Percentiles rank a stretch among this genome's conserved stretches.
phyloP scores from a whole-genome alignment of 257 asterid species.

The Solanum infundibuliforme region DNA sequence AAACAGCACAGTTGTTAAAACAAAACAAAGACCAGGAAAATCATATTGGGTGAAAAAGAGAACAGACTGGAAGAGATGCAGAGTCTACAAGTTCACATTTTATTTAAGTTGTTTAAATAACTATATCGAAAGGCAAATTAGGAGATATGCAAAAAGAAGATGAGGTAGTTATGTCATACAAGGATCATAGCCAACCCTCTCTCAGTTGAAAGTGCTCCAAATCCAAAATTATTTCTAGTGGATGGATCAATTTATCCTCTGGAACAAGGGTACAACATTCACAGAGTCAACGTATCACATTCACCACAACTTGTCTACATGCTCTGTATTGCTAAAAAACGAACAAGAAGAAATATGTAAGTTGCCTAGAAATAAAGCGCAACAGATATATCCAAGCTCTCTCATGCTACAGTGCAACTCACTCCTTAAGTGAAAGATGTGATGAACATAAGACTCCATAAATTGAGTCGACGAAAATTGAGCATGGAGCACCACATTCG shows the following conservation, averaged over 20 bases:
- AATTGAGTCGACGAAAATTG: neutral
- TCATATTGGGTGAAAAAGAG: neutral
- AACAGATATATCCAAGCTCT: neutral
- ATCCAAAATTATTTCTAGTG: neutral
- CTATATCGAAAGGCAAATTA: neutral
- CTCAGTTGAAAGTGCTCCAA: neutral
- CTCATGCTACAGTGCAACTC: neutral
- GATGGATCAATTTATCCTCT: neutral
- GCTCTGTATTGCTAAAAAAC: neutral
- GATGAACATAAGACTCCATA: neutral
- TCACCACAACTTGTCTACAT: neutral
- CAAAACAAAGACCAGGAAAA: neutral
- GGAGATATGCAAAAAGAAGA: neutral
- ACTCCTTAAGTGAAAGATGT: neutral
- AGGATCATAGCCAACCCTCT: neutral
- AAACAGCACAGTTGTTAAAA: neutral
- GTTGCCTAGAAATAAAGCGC: neutral
- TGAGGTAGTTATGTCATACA: neutral
- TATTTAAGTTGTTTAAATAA: neutral
- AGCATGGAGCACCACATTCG: neutral
- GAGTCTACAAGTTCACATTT: neutral
- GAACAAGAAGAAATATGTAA: neutral
- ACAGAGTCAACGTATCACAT: neutral
- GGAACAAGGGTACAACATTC: neutral
- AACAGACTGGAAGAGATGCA: neutral